These are phyloP conservation scores for Geosmithia putterillii DNA, from an alignment of 2,329 filamentous ascomycete species.

Conservation along the genomic window DNA sequence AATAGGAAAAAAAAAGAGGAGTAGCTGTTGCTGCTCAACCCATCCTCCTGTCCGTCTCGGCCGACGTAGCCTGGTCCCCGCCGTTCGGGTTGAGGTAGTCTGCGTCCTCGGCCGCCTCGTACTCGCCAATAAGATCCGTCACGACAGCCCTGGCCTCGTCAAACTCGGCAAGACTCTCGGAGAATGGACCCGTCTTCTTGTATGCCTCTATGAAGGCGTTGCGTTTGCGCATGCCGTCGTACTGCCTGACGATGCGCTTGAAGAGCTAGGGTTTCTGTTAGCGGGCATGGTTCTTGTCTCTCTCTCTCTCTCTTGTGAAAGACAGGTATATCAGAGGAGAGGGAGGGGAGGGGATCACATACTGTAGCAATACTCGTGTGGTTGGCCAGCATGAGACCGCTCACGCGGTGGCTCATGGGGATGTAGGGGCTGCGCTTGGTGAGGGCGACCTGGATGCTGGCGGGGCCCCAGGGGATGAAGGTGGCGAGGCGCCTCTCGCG, in stretches of 20 bases:
- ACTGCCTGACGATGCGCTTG: constrained; percentile 84
- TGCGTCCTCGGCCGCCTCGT: constrained; percentile 85
- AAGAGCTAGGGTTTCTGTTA: constrained; percentile 57
- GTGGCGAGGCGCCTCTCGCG: constrained; percentile 86
- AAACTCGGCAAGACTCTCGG: constrained; percentile 85
- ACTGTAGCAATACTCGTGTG: constrained; percentile 92
- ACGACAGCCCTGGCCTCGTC: constrained; percentile 91
- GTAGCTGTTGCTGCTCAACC: too few species aligned
- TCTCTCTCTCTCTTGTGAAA: background rate
- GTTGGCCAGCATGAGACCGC: constrained; percentile 93
- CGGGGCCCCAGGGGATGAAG: constrained; percentile 97
- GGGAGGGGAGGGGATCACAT: too few species aligned
- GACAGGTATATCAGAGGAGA: constrained; percentile 16
- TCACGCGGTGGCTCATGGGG: constrained; percentile 86
- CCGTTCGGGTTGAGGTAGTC: constrained; percentile 74
- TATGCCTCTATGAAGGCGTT: constrained; percentile 96
- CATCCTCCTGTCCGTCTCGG: constrained; percentile 39
- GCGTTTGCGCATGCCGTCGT: constrained; percentile 86
- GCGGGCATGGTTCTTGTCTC: too few species aligned
- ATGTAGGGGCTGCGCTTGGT: constrained; percentile 96
- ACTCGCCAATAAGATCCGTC: constrained; percentile 81
- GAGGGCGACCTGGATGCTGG: constrained; percentile 91
- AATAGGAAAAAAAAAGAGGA: too few species aligned
- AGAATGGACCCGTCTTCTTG: constrained; percentile 89
- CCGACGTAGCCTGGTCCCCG: constrained; percentile 37